Evolutionary conservation across 768 basidiomycete genomes (phyloP).

Genomic region (Boletus insuetus): DNA sequence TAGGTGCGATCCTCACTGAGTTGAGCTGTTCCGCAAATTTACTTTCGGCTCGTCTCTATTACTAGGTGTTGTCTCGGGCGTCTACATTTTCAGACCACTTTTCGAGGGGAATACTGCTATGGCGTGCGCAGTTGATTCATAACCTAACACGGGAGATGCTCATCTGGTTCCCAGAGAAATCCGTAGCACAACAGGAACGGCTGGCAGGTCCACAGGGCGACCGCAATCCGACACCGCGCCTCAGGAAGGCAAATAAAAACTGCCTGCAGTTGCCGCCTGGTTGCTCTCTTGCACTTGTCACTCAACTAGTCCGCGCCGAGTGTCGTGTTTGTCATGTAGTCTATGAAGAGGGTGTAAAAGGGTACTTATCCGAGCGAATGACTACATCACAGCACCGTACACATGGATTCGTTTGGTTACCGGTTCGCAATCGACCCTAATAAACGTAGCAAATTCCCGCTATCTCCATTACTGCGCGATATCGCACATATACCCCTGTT

Average conservation of each 20-base stretch:
- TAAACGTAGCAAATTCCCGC: slow-evolving; percentile 23
- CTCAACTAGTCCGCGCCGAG: neutral
- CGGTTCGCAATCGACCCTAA: slow-evolving; percentile 17
- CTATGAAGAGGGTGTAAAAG: slow-evolving; percentile 9
- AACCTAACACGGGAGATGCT: neutral
- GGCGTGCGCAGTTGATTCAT: slow-evolving; percentile 11
- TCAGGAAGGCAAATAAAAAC: slow-evolving; percentile 10
- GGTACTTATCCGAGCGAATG: slow-evolving; percentile 8
- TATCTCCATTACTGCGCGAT: slow-evolving; percentile 27
- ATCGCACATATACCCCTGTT: slow-evolving; percentile 2
- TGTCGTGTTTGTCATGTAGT: slow-evolving; percentile 12
- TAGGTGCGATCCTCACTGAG: slow-evolving; percentile 41
- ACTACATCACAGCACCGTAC: slow-evolving; percentile 9
- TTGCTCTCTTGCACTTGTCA: neutral
- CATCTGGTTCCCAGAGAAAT: slow-evolving; percentile 11
- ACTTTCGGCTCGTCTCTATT: neutral
- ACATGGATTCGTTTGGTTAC: neutral
- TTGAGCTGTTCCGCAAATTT: neutral
- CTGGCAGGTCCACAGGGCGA: slow-evolving; percentile 1
- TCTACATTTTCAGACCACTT: slow-evolving; percentile 64
- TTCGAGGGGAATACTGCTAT: slow-evolving; percentile 20
- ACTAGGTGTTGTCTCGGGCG: slow-evolving; percentile 57
- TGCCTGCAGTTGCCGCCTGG: neutral
- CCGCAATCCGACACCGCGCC: slow-evolving; percentile 3
- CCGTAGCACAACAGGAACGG: neutral